Evolutionary conservation across 306 rosid genomes (phyloP).

Genomic region (Arachis hypogaea): DNA sequence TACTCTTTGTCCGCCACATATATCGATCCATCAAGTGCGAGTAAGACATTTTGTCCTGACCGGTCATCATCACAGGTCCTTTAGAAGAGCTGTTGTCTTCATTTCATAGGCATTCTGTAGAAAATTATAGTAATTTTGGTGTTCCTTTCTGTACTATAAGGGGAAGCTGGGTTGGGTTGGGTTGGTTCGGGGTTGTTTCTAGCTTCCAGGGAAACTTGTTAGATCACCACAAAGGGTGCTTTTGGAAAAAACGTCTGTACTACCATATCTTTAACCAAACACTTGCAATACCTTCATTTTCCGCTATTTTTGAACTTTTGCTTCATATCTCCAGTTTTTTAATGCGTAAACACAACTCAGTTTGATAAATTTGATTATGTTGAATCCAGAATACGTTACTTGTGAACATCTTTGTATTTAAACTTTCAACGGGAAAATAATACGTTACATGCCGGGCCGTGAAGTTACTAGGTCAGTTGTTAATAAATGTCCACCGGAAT

Average conservation of each 20-base stretch:
- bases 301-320: conserved; percentile 23
- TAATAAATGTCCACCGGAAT: too few species aligned
- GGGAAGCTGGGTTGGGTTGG: conserved; percentile 47
- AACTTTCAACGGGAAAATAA: too few species aligned
- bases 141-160: conserved; percentile 50
- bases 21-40: conserved; percentile 60
- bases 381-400: too few species aligned
- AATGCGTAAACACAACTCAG: neutral
- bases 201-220: conserved; percentile 55
- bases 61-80: neutral
- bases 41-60: conserved; percentile 51
- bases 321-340: conserved; percentile 12
- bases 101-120: conserved; percentile 57
- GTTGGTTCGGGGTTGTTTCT: conserved; percentile 19
- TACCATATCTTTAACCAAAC: conserved; percentile 51
- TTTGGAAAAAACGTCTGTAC: conserved; percentile 56
- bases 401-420: too few species aligned
- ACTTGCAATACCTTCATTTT: conserved; percentile 45
- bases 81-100: conserved; percentile 36
- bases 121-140: conserved; percentile 66
- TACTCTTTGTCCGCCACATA: conserved; percentile 54
- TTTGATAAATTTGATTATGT: neutral
- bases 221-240: conserved; percentile 51
- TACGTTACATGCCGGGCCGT: too few species aligned
- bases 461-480: too few species aligned